These are phyloP conservation scores for Volvariella volvacea DNA, from an alignment of 1,284 basidiomycete genomes.

Conservation along the genomic window DNA sequence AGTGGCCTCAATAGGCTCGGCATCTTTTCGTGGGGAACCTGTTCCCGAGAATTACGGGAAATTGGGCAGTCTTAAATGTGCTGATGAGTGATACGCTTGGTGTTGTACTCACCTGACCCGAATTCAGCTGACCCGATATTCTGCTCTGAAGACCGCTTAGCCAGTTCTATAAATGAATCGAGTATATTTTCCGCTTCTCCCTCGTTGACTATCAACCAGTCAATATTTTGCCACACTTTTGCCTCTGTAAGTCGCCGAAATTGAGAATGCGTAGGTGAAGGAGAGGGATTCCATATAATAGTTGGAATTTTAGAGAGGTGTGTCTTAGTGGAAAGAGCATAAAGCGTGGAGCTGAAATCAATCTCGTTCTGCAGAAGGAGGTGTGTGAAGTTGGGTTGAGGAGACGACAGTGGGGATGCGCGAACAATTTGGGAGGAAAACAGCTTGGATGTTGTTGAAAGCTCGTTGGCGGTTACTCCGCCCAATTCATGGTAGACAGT, in stretches of 20 bases:
- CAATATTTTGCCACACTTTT: conserved; percentile 38
- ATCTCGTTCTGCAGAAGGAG: conserved; percentile 55
- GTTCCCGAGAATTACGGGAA: too few species aligned
- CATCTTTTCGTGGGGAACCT: too few species aligned
- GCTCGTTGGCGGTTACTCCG: too few species aligned
- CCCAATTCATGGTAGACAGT: conserved; percentile 27
- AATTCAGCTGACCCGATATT: neutral
- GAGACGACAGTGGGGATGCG: too few species aligned
- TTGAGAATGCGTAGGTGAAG: conserved; percentile 34
- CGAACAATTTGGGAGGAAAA: too few species aligned
- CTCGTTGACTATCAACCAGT: conserved; percentile 52
- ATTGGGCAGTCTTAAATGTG: too few species aligned
- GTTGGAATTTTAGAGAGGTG: too few species aligned
- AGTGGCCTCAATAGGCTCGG: neutral
- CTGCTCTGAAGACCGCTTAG: neutral
- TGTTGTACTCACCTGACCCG: too few species aligned
- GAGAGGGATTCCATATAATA: conserved; percentile 52
- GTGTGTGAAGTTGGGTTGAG: conserved; percentile 28
- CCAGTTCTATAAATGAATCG: neutral
- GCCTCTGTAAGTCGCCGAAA: conserved; percentile 18
- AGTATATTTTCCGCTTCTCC: conserved; percentile 31
- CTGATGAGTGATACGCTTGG: too few species aligned
- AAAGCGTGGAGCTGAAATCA: conserved; percentile 32
- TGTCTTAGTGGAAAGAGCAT: too few species aligned
- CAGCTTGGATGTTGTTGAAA: too few species aligned